Evolutionary conservation across 2,329 filamentous ascomycete genomes (phyloP).

Genomic region (Rutstroemia sp.): DNA sequence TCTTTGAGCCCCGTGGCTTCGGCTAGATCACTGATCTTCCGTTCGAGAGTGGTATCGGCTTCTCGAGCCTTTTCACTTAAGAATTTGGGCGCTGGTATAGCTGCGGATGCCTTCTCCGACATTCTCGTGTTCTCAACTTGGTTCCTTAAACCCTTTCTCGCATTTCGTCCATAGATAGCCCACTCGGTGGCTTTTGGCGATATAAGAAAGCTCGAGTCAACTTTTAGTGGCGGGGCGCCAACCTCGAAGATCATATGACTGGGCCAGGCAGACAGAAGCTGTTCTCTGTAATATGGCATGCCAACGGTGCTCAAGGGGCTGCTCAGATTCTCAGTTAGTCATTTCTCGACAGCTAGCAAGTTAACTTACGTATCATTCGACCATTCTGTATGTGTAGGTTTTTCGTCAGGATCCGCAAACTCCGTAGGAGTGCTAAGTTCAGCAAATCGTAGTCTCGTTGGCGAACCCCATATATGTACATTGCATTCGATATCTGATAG

Average conservation of each 20-base stretch:
- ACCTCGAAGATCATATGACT: slow-evolving; percentile 76
- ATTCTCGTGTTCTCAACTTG: slow-evolving; percentile 73
- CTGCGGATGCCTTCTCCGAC: slow-evolving; percentile 50
- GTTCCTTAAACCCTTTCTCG: slow-evolving; percentile 63
- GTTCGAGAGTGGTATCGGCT: slow-evolving; percentile 37
- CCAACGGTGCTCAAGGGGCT: slow-evolving; percentile 79
- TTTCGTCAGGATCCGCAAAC: slow-evolving; percentile 51
- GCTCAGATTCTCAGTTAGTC: neutral
- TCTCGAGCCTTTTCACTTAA: slow-evolving; percentile 87
- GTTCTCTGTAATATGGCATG: slow-evolving; percentile 88
- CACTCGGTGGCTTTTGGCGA: slow-evolving; percentile 66
- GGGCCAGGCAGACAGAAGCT: slow-evolving; percentile 83
- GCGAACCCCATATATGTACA: slow-evolving; percentile 64
- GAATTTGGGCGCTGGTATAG: slow-evolving; percentile 75
- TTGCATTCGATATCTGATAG: slow-evolving; percentile 58
- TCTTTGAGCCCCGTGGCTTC: slow-evolving; percentile 61
- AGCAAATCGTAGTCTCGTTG: slow-evolving; percentile 61
- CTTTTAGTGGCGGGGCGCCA: slow-evolving; percentile 69
- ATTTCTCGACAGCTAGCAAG: neutral
- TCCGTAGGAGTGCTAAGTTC: slow-evolving; percentile 62
- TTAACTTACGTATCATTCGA: slow-evolving; percentile 56
- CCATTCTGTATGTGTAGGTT: slow-evolving; percentile 49
- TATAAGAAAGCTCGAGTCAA: slow-evolving; percentile 63
- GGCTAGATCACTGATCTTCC: slow-evolving; percentile 44
- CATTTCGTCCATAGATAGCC: slow-evolving; percentile 72